Conservation (phyloP, 176 grass and related monocot genomes). For the Zizania latifolia region DNA sequence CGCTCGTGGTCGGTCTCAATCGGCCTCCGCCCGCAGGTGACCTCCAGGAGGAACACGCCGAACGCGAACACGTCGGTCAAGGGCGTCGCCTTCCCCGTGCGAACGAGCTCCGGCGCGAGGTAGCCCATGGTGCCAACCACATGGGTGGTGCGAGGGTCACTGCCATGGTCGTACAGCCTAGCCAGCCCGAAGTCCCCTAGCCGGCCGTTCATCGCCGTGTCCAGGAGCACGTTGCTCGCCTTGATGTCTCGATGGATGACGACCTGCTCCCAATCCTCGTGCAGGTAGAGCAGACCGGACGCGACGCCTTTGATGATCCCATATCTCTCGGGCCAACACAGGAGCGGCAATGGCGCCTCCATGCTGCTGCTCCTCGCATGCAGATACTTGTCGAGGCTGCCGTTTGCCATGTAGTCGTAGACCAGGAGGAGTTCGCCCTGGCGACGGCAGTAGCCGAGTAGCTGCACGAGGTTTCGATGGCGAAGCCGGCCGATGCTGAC, state of each 20-base stretch:
- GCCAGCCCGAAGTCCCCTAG: slow-evolving; percentile 31
- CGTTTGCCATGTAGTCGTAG: slow-evolving; percentile 48
- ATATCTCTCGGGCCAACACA: slow-evolving; percentile 11
- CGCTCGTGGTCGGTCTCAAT: background rate
- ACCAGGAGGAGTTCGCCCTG: slow-evolving; percentile 36
- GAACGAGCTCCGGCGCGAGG: slow-evolving; percentile 27
- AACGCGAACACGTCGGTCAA: slow-evolving; percentile 29
- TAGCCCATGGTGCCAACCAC: slow-evolving; percentile 38
- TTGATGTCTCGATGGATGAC: slow-evolving; percentile 51
- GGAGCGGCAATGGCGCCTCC: no score
- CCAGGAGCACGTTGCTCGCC: slow-evolving; percentile 32
- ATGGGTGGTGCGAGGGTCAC: background rate
- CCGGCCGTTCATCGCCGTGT: background rate
- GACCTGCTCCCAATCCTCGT: slow-evolving; percentile 30
- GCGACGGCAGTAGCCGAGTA: slow-evolving; percentile 35
- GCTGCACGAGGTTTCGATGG: slow-evolving; percentile 35
- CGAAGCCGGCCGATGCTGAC: slow-evolving; percentile 35
- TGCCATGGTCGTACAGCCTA: slow-evolving; percentile 12
- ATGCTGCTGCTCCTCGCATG: background rate
- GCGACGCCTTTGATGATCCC: slow-evolving; percentile 17
- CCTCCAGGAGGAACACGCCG: slow-evolving; percentile 31
- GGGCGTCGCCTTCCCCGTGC: slow-evolving; percentile 20
- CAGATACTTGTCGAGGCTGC: slow-evolving; percentile 38
- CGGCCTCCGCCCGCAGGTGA: slow-evolving; percentile 22
- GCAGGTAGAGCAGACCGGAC: slow-evolving; percentile 9